Evolutionary conservation across 352 stramenopile genomes (phyloP).

Genomic region (Globisporangium paroecandrum): DNA sequence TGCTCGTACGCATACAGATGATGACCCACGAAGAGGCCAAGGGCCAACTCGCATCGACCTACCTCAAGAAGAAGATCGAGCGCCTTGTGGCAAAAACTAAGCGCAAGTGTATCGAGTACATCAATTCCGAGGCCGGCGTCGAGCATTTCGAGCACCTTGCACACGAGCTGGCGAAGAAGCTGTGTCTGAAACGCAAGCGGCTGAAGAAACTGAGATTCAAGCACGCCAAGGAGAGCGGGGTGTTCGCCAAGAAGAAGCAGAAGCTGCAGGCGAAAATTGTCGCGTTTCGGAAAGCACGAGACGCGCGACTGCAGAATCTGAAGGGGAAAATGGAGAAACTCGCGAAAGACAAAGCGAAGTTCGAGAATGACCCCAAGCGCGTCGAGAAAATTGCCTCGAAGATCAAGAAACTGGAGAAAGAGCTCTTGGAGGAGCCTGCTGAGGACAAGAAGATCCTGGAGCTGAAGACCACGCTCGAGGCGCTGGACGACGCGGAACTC

Average conservation of each 20-base stretch:
- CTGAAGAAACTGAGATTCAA: conserved; percentile 38
- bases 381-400: conserved; percentile 32
- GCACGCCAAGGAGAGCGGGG: conserved; percentile 25
- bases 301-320: conserved; percentile 27
- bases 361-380: conserved; percentile 22
- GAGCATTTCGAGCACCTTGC: conserved; percentile 49
- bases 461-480: conserved; percentile 38
- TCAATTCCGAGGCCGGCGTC: conserved; percentile 51
- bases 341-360: conserved; percentile 20
- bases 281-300: conserved; percentile 37
- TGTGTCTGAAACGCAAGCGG: conserved; percentile 31
- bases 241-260: conserved; percentile 26
- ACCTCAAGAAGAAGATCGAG: conserved; percentile 46
- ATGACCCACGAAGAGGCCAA: conserved; percentile 61
- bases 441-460: conserved; percentile 48
- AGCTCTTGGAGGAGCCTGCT: conserved; percentile 26
- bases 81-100: conserved; percentile 50
- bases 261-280: conserved; percentile 35
- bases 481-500: conserved; percentile 24
- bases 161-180: conserved; percentile 24
- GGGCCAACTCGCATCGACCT: conserved; percentile 57
- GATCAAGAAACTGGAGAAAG: conserved; percentile 28
- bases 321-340: conserved; percentile 27
- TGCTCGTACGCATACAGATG: conserved; percentile 58
- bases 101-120: conserved; percentile 53